A percentile compares a stretch with the other conserved stretches of the same genome.
Evolutionary conservation across 257 asterid species (phyloP).

Genomic region (Capsicum chinense): DNA sequence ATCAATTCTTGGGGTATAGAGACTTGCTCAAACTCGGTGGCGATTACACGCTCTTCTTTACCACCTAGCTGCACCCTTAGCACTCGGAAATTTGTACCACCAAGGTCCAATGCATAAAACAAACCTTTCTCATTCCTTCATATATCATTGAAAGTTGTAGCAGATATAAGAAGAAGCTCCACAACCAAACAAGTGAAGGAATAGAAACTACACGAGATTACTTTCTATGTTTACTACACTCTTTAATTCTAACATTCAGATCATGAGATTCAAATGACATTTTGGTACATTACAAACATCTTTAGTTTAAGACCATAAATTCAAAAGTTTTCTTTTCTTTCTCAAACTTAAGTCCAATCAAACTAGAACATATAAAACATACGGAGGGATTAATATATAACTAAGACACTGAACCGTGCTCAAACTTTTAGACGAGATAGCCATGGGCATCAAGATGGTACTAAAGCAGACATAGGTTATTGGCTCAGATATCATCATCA

Average conservation of each 20-base stretch:
- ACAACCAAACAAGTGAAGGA: neutral
- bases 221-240: neutral
- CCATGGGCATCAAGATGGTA: neutral
- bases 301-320: too few relatives aligned
- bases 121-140: constrained; percentile 75
- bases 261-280: neutral
- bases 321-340: neutral
- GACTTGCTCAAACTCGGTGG: constrained; percentile 73
- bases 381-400: neutral
- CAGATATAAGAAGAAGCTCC: neutral
- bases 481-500: neutral
- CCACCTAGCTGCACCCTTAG: constrained; percentile 83
- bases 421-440: neutral
- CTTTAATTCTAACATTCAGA: neutral
- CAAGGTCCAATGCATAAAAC: constrained; percentile 84
- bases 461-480: neutral
- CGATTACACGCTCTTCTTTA: constrained; percentile 60
- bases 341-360: neutral
- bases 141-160: neutral
- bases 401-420: neutral
- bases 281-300: neutral
- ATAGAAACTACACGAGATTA: neutral
- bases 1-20: constrained; percentile 67
- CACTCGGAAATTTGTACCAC: constrained; percentile 86
- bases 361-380: neutral